Evolutionary conservation across 1,139 yeast species (phyloP), one percentile per base, ranked within the genome.

Genomic region (Pichia norvegensis): DNA sequence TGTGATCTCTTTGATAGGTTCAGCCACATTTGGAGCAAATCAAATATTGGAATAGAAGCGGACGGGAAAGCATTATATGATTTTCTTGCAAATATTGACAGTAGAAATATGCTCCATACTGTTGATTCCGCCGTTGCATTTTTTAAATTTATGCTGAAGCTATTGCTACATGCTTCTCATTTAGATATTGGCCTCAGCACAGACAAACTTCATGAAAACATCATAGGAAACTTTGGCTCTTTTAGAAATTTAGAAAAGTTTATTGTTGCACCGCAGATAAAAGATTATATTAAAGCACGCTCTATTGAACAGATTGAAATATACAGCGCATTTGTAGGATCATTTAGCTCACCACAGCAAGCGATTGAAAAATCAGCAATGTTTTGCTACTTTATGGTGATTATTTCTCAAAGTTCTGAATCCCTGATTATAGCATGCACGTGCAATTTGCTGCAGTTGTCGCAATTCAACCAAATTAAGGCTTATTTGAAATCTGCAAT

Each of bases 391-490:
- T 70, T 73, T 42, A 63, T 74, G 46, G 56, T 65, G 2, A 43
- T 45, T 0, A 43, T 77, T 3, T 57, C 74, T 1, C 41, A 52
- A 2, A 46, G 62, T 1, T 66, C 72, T 1, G 55, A 62, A 8
- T 59, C 61, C 36, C 43, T 69, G 8, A 50, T 65, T 25, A 49
- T 65, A 25, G 60, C 71, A 4, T 59, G 69, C 1, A 49, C 74
- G 4, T 70, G 70, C 53, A 72, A 69, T 48, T 55, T 76, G 37
- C 57, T 74, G 7, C 78, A 74, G 48, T 60, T 67, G 29, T 63
- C 73, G 1, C 54, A 59, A 19, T 68, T 66, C 42, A 54, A 58
- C 0, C 64, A 65, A 41, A 64, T 74, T 31, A 46, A 54, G 13
- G 60, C 64, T 0, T 71, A 69, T 45, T 53, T 72, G 9, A 52